These are phyloP conservation scores for Ambrosia artemisiifolia DNA, from an alignment of 129 eudicot genomes.

Conservation along the genomic window DNA sequence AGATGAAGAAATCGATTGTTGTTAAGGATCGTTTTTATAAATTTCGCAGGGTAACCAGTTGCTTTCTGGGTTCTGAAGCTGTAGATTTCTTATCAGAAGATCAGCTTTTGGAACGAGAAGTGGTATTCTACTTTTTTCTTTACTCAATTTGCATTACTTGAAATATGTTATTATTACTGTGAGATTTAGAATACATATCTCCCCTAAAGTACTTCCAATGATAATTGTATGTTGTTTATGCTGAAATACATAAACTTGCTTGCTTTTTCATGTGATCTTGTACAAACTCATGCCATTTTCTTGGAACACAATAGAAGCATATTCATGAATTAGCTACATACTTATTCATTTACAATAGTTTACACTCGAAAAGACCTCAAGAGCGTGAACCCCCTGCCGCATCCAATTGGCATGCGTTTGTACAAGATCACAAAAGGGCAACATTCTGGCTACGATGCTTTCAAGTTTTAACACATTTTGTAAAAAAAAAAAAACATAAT, in stretches of 20 bases:
- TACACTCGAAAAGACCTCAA: too few relatives aligned
- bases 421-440: too few relatives aligned
- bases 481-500: not conserved
- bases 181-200: not conserved
- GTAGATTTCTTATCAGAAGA: conserved; percentile 73
- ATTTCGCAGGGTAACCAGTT: conserved; percentile 55
- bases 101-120: conserved; percentile 66
- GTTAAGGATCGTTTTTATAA: conserved; percentile 56
- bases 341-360: conserved; percentile 1
- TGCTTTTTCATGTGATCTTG: not conserved
- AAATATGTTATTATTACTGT: not conserved
- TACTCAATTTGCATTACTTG: conserved; percentile 15
- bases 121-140: conserved; percentile 39
- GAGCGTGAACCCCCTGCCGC: too few relatives aligned
- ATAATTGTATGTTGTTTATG: conserved; percentile 1
- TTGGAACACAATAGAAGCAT: not conserved
- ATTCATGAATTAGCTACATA: not conserved
- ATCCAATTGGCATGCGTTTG: too few relatives aligned
- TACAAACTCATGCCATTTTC: conserved; percentile 4
- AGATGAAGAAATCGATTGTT: conserved; percentile 49
- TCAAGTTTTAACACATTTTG: not conserved
- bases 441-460: not conserved
- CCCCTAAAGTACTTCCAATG: not conserved
- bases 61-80: conserved; percentile 71
- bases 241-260: conserved; percentile 3